These are phyloP conservation scores for Flaveria ramosissima DNA, from an alignment of 129 eudicot species.

Conservation along the genomic window DNA sequence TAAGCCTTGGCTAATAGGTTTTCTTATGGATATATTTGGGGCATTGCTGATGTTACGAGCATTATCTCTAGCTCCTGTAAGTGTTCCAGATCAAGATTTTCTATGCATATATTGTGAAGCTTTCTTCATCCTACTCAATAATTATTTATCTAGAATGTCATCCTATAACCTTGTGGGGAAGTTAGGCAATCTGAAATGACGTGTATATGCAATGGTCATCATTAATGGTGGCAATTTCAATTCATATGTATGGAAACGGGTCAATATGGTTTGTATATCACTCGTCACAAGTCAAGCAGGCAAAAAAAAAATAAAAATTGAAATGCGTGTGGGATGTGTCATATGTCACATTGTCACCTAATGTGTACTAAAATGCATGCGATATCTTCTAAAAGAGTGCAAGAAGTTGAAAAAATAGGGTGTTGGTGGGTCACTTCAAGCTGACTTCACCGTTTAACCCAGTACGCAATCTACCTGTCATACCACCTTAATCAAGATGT, in stretches of 20 bases:
- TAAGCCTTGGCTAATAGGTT: constrained; percentile 76
- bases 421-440: not conserved
- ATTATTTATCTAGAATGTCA: constrained; percentile 10
- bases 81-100: constrained; percentile 25
- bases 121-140: not conserved
- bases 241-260: not conserved
- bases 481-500: not conserved
- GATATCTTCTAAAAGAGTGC: not conserved
- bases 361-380: not conserved
- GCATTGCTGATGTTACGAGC: constrained; percentile 93
- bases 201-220: not conserved
- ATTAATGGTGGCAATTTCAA: not conserved
- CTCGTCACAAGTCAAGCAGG: not conserved
- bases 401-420: not conserved
- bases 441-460: not conserved
- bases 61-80: constrained; percentile 95
- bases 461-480: not conserved
- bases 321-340: not conserved
- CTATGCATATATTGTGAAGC: constrained; percentile 14
- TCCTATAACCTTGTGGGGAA: constrained; percentile 5
- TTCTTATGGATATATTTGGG: constrained; percentile 91
- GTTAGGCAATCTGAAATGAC: not conserved
- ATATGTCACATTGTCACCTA: not conserved
- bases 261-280: not conserved
- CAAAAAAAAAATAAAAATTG: no score